Percentiles rank a stretch among this genome's conserved stretches.
Evolutionary conservation across 352 stramenopile genomes (phyloP).

Genomic region (Phytopythium chamaehyphon): DNA sequence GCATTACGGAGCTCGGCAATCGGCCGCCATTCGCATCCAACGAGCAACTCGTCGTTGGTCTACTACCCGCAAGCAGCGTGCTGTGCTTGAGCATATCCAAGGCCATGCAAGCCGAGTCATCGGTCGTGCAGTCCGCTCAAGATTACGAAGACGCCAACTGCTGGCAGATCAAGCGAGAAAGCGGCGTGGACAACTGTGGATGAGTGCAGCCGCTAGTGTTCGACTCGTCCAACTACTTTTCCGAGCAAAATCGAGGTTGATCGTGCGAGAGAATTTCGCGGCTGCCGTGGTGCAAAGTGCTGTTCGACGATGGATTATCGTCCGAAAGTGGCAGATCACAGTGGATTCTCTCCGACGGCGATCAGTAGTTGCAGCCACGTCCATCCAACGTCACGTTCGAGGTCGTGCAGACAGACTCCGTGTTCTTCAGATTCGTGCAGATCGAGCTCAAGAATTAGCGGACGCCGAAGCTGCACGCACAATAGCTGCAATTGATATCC

Average conservation of each 20-base stretch:
- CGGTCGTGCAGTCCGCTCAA: too few species aligned
- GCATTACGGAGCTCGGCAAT: neutral
- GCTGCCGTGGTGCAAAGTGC: neutral
- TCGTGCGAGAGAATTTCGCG: neutral
- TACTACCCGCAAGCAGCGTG: too few species aligned
- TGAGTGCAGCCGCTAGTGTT: too few species aligned
- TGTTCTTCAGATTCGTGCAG: constrained; percentile 3
- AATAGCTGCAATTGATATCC: constrained; percentile 30
- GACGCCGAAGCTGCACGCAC: constrained; percentile 24
- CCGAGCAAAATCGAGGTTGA: neutral
- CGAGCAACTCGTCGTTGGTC: too few species aligned
- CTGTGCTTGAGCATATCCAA: neutral
- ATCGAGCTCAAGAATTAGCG: constrained; percentile 13
- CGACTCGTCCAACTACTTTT: neutral
- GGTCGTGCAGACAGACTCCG: constrained; percentile 8
- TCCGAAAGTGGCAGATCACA: neutral
- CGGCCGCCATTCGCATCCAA: neutral
- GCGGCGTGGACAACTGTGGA: too few species aligned
- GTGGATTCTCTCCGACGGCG: constrained; percentile 1
- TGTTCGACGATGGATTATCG: neutral
- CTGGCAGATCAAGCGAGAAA: too few species aligned
- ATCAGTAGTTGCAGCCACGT: neutral
- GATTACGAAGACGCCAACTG: too few species aligned
- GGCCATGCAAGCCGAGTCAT: constrained; percentile 1
- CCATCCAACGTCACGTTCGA: constrained; percentile 19